Conservation (phyloP, 768 basidiomycete species). For the Mycena metata region DNA sequence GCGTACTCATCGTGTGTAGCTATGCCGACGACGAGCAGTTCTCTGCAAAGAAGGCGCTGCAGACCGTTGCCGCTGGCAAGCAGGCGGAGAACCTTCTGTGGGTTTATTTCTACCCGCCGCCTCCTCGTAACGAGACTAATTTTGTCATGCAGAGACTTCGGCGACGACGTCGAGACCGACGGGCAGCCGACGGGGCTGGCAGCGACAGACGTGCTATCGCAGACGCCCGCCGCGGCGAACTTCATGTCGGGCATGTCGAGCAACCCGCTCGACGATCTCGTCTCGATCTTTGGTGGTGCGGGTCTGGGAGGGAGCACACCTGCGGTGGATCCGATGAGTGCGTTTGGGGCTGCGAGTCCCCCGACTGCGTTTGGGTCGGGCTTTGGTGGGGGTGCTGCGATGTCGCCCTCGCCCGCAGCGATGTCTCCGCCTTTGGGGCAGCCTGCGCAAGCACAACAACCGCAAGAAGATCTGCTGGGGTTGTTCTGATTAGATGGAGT, state of each 20-base stretch:
- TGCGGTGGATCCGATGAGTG: slow-evolving; percentile 18
- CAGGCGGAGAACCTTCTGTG: slow-evolving; percentile 93
- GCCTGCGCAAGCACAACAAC: slow-evolving; percentile 46
- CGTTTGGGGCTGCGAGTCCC: slow-evolving; percentile 26
- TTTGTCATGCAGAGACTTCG: slow-evolving; percentile 74
- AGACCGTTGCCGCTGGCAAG: slow-evolving; percentile 92
- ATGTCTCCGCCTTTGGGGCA: slow-evolving; percentile 36
- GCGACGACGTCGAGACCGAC: slow-evolving; percentile 74
- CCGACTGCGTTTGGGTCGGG: slow-evolving; percentile 36
- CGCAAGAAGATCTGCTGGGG: slow-evolving; percentile 65
- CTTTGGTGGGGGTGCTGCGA: slow-evolving; percentile 40
- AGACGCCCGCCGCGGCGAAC: slow-evolving; percentile 76
- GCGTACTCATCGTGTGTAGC: slow-evolving; percentile 43
- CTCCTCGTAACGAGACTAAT: slow-evolving; percentile 1
- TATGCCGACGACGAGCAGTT: slow-evolving; percentile 63
- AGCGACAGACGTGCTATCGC: slow-evolving; percentile 79
- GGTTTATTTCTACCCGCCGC: slow-evolving; percentile 38
- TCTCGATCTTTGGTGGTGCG: slow-evolving; percentile 87
- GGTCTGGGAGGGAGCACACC: slow-evolving; percentile 46
- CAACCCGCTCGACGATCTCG: slow-evolving; percentile 94
- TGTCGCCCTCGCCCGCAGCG: slow-evolving; percentile 31
- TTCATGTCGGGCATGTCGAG: slow-evolving; percentile 84
- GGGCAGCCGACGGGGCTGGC: slow-evolving; percentile 82
- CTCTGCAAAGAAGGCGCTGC: slow-evolving; percentile 84
- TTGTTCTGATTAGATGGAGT: slow-evolving; percentile 55